Evolutionary conservation across 1,284 basidiomycete genomes (phyloP).

Genomic region (Peniophora sp.): DNA sequence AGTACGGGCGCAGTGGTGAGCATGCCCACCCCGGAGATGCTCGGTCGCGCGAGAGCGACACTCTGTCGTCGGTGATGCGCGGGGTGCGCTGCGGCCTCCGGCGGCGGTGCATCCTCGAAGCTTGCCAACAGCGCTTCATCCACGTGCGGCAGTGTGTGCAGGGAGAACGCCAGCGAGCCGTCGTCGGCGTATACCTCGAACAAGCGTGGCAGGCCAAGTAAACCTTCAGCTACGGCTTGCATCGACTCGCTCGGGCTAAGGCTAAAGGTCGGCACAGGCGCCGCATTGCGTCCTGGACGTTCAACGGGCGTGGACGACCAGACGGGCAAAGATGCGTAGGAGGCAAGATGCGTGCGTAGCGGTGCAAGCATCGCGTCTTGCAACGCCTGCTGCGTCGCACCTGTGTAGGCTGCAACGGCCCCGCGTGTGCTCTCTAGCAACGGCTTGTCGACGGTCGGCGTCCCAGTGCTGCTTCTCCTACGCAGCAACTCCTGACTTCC

Average conservation of each 20-base stretch:
- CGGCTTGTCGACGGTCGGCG: slow-evolving; percentile 18
- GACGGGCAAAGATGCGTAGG: slow-evolving; percentile 61
- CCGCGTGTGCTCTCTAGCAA: slow-evolving; percentile 52
- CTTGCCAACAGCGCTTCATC: slow-evolving; percentile 48
- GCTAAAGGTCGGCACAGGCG: slow-evolving; percentile 89
- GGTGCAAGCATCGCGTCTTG: slow-evolving; percentile 83
- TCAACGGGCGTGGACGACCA: slow-evolving; percentile 44
- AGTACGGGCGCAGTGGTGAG: background rate
- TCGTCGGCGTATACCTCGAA: slow-evolving; percentile 95
- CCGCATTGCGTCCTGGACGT: slow-evolving; percentile 35
- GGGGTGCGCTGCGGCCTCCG: slow-evolving; percentile 17
- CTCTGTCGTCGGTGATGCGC: slow-evolving; percentile 11
- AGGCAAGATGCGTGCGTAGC: slow-evolving; percentile 65
- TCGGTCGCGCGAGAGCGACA: background rate
- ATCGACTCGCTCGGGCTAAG: slow-evolving; percentile 86
- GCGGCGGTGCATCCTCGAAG: slow-evolving; percentile 28
- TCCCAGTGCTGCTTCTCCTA: too few relatives aligned
- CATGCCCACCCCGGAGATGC: background rate
- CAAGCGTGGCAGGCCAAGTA: slow-evolving; percentile 87
- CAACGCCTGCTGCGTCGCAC: slow-evolving; percentile 67
- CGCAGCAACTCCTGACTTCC: background rate
- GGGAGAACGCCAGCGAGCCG: slow-evolving; percentile 83
- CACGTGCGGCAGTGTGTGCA: slow-evolving; percentile 73
- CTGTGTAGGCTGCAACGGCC: slow-evolving; percentile 63
- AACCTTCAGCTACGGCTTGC: slow-evolving; percentile 84